A percentile compares a stretch with the other conserved stretches of the same genome.
Conservation (phyloP, 106 monocot genomes). For the Cymbidium sinense region DNA sequence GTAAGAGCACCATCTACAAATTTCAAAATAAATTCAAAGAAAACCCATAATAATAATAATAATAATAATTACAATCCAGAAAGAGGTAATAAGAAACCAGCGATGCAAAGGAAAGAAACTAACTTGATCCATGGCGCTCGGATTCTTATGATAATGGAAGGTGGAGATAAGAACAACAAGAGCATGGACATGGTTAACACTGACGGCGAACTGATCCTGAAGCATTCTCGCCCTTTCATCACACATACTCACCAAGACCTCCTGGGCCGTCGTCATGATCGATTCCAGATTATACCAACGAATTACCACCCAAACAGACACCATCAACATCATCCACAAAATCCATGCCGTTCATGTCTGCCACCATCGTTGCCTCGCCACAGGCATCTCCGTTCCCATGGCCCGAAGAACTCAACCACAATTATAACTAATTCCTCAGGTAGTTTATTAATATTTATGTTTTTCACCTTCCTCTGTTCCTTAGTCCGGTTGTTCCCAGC, state of each 20-base stretch:
- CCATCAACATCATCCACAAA: slow-evolving; percentile 26
- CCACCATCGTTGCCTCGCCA: slow-evolving; percentile 23
- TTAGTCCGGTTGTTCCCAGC: neutral
- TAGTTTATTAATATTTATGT: neutral
- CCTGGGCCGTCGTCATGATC: slow-evolving; percentile 49
- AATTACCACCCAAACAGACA: slow-evolving; percentile 23
- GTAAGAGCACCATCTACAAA: neutral
- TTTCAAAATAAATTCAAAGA: neutral
- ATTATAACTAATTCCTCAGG: neutral
- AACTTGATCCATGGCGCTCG: slow-evolving; percentile 84
- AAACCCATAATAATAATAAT: neutral
- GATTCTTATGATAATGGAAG: slow-evolving; percentile 73
- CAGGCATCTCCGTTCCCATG: slow-evolving; percentile 16
- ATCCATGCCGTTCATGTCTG: slow-evolving; percentile 16
- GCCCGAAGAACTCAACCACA: neutral
- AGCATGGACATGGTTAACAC: slow-evolving; percentile 89
- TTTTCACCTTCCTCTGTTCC: neutral
- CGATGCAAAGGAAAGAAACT: neutral
- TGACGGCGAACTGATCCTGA: slow-evolving; percentile 90
- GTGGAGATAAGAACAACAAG: slow-evolving; percentile 85
- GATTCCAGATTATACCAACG: slow-evolving; percentile 30
- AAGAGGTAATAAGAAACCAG: neutral
- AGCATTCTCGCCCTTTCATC: slow-evolving; percentile 91
- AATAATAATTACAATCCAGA: too few species aligned
- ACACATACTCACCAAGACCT: slow-evolving; percentile 73